Conservation (phyloP, 768 basidiomycete species). For the Tylopilus rubrobrunneus region DNA sequence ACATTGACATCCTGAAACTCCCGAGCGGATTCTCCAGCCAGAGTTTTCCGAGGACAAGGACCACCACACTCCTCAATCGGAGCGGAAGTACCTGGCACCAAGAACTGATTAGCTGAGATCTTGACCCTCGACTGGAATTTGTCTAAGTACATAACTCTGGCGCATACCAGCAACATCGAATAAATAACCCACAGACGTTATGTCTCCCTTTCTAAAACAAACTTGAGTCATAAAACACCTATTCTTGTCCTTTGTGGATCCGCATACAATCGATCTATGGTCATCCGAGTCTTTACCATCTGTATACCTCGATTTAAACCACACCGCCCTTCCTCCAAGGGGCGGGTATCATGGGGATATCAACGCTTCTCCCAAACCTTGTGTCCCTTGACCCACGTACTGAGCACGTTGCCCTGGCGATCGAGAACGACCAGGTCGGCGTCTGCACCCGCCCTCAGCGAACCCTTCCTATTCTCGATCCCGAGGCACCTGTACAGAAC, state of each 20-base stretch:
- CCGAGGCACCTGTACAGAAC: constrained; percentile 56
- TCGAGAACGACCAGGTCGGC: constrained; percentile 82
- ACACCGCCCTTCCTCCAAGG: not conserved
- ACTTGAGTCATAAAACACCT: not conserved
- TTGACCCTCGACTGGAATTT: not conserved
- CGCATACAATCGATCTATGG: not conserved
- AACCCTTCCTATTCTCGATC: constrained; percentile 77
- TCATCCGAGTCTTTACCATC: not conserved
- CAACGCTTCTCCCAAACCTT: constrained; percentile 56
- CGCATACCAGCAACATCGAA: not conserved
- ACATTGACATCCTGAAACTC: too few relatives aligned
- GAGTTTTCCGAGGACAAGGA: too few relatives aligned
- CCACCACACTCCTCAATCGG: too few relatives aligned
- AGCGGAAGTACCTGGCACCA: too few relatives aligned
- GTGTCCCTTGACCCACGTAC: constrained; percentile 76
- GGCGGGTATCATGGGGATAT: not conserved
- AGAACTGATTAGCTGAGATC: too few relatives aligned
- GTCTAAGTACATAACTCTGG: not conserved
- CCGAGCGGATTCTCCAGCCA: too few relatives aligned
- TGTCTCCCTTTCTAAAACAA: not conserved
- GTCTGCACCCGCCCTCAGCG: constrained; percentile 75
- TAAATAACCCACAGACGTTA: not conserved
- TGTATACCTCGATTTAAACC: not conserved
- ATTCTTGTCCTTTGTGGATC: not conserved
- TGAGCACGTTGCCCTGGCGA: constrained; percentile 57